phyloP scores from a whole-genome alignment of 169 alveolate species.

The Plasmodium vivax region DNA sequence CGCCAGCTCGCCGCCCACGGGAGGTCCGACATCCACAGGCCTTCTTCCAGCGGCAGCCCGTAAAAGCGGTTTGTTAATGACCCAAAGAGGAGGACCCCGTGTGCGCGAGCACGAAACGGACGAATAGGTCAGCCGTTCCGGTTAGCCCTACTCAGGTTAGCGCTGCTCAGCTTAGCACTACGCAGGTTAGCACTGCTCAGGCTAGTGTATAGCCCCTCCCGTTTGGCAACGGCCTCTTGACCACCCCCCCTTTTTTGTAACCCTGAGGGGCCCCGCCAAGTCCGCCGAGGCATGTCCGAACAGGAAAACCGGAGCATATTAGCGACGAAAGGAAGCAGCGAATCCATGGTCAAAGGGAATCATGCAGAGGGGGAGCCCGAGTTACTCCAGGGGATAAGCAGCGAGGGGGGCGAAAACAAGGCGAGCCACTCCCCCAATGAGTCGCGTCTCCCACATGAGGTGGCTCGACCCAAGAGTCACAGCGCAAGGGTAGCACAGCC shows the following conservation, averaged over 20 bases:
- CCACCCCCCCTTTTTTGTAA: background rate
- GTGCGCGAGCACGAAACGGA: background rate
- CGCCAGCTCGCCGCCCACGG: background rate
- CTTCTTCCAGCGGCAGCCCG: background rate
- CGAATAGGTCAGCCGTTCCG: background rate
- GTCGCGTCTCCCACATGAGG: background rate
- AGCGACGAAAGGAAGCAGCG: background rate
- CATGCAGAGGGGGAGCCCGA: background rate
- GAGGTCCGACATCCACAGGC: background rate
- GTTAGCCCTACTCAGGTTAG: background rate
- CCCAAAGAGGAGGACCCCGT: background rate
- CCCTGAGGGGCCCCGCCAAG: background rate
- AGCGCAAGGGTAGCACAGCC: background rate
- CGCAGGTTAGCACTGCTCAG: no score
- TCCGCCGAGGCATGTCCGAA: slow-evolving; percentile 1
- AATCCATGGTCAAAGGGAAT: background rate
- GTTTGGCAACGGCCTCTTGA: no score
- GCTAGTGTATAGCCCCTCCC: background rate
- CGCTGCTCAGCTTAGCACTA: no score
- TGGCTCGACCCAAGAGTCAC: background rate
- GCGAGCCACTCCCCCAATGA: background rate
- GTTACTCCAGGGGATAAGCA: background rate
- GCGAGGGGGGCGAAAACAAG: background rate
- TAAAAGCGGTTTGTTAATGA: background rate
- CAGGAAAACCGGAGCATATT: background rate